Evolutionary conservation across 164 flowering plant genomes (phyloP), one percentile per base, ranked within the genome.

Genomic region (Nymphaea colorata): DNA sequence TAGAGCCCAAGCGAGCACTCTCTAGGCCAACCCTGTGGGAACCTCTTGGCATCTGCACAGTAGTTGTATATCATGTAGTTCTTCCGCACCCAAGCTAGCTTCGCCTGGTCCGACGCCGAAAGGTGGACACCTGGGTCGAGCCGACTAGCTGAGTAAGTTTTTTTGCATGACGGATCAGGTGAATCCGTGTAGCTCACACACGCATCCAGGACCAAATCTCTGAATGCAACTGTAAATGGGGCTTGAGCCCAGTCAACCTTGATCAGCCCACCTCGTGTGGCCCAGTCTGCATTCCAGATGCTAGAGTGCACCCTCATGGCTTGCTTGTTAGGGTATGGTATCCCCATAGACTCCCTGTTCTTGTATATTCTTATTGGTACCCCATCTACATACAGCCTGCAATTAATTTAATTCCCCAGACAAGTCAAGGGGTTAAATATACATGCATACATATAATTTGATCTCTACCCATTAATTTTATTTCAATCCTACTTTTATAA

Each of bases 221-320:
- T 42, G 64, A 36, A 59, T 18, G 70, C 59, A 7, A 64, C 64
- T 4, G 64, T 60, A 64, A 68, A 68, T n/a, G 70, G 70, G 18
- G 70, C 70, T 42, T 68, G 64, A n/a, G 59, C 43, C 70, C 70
- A 68, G 41, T 68, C 70, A 2, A 64, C 59, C 51, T 68, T 68
- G 14, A 68, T 47, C 47, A 68, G 36, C 14, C 70, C 70, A 42
- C 70, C 70, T 60, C 70, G 59, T 11, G 70, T 68, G 10, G 70
- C 70, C 70, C 70, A 68, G 11, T 68, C 70, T 6, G 70, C 70
- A 44, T 61, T 68, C 70, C 70, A 68, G 4, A 68, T 47, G 57
- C 70, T 68, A 55, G 65, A 68, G 59, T 61, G 61, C 64, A 68
- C 6, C 59, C 41, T 68, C 70, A 68, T 68, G 42, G 70, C 64